Evolutionary conservation across 192 early-diverging fungal species (phyloP).

Genomic region (Backusella liffmaniae): DNA sequence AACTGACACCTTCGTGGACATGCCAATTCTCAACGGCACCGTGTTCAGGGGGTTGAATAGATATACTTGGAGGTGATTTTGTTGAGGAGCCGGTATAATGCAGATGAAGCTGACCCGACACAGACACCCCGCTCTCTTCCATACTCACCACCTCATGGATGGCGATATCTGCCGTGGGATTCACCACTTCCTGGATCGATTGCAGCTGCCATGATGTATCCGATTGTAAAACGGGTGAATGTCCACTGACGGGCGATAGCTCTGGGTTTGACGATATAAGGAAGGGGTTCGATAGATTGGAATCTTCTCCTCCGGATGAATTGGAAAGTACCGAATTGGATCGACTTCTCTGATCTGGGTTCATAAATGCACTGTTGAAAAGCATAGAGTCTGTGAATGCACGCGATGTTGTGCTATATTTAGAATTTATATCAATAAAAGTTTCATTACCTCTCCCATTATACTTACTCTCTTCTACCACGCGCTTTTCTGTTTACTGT

Average conservation of each 20-base stretch:
- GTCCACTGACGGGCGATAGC: neutral
- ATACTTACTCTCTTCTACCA: conserved; percentile 13
- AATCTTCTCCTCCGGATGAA: neutral
- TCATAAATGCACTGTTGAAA: neutral
- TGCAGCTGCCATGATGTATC: neutral
- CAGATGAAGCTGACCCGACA: neutral
- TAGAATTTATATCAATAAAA: neutral
- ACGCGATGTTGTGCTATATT: neutral
- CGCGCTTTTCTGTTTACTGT: neutral
- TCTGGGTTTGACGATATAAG: neutral
- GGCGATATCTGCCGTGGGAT: neutral
- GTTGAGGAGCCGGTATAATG: neutral
- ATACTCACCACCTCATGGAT: neutral
- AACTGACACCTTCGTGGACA: neutral
- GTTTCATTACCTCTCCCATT: neutral
- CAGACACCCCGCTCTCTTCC: neutral
- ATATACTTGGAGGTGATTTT: neutral
- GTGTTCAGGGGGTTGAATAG: neutral
- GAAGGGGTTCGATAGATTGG: neutral
- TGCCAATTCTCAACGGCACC: neutral
- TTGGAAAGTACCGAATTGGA: neutral
- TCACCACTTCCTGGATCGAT: neutral
- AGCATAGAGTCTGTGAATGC: neutral
- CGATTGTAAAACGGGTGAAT: neutral
- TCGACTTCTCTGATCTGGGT: neutral